Base-by-base conservation (phyloP, 345 rosid species). In the Citrus sinensis region DNA sequence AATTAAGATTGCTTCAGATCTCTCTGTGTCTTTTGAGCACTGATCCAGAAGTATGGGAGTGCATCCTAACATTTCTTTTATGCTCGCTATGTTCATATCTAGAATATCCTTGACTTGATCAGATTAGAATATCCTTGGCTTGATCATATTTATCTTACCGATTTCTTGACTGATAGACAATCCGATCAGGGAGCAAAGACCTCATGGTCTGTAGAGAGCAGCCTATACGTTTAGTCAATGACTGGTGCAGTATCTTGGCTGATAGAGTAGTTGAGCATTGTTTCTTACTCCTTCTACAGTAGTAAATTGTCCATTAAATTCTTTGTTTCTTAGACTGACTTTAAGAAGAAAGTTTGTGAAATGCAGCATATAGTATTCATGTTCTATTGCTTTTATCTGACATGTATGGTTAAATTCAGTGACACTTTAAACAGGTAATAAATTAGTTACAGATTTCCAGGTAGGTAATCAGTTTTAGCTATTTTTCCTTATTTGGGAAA, bases 401-500 rank as follows among this genome's bases (percentile, higher is more conserved):
- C 7, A 54, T 17, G 7, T 54, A 54, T 54, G 22, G 58, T 5
- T 55, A 74, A n/a, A 63, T 62, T 62, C 24, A 13, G 60, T 42
- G 19, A 14, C n/a, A 24, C 51, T 39, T 22, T 42, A 40, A 6
- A 24, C 62, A 39, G 27, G 14, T 61, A 59, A 73, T 35, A n/a
- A 34, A 56, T n/a, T 32, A 11, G 6, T 39, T 16, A 2, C 20
- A 27, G 37, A n/a, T 27, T 62, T 32, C 3, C 13, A 6, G 34
- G 62, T 14, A 54, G 39, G 24, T 30, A 25, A 35, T 65, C 51
- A 16, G 65, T 58, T 16, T 54, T 17, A 1, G 17, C 1, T 5
- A 16, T 67, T 78, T 10, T 62, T 51, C 76, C 75, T 78, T 62
- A 74, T 67, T 49, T 25, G 42, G 6, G 51, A 67, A 73, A 24